Conservation (phyloP, 495 filamentous ascomycete species). For the Neurospora sp. region DNA sequence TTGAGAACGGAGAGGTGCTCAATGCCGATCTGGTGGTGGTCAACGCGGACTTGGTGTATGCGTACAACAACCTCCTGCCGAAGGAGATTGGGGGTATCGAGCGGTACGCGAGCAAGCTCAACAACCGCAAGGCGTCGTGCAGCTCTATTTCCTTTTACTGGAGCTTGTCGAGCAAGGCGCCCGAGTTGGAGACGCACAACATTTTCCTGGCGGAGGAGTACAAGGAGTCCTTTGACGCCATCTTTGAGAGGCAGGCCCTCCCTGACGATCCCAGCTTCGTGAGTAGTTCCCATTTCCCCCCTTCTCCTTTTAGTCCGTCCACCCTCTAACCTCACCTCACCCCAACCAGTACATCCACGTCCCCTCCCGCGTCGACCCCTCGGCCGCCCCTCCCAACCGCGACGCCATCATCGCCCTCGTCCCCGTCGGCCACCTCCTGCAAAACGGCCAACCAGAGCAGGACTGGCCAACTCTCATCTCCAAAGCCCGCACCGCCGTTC, state of each 20-base stretch:
- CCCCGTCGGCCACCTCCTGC: slow-evolving; percentile 51
- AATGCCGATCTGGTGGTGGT: slow-evolving; percentile 52
- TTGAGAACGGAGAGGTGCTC: slow-evolving; percentile 41
- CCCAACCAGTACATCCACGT: slow-evolving; percentile 51
- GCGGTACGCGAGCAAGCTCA: slow-evolving; percentile 36
- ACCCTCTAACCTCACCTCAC: not conserved
- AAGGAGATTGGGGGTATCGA: slow-evolving; percentile 11
- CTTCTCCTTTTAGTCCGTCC: not conserved
- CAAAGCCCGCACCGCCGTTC: slow-evolving; percentile 40
- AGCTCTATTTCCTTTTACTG: slow-evolving; percentile 69
- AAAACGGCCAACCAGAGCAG: slow-evolving; percentile 31
- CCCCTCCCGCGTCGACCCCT: slow-evolving; percentile 52
- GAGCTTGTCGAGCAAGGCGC: slow-evolving; percentile 45
- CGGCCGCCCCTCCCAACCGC: slow-evolving; percentile 50
- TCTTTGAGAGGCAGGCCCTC: slow-evolving; percentile 55
- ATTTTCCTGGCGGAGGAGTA: slow-evolving; percentile 66
- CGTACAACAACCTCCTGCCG: slow-evolving; percentile 54
- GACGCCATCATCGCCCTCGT: slow-evolving; percentile 57
- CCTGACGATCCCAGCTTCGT: slow-evolving; percentile 53
- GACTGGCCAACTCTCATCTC: slow-evolving; percentile 47
- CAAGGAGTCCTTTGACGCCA: slow-evolving; percentile 56
- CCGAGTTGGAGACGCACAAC: slow-evolving; percentile 56
- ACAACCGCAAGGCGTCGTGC: slow-evolving; percentile 45
- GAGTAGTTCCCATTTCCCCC: not conserved
- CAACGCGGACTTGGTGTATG: slow-evolving; percentile 61